Base-by-base conservation (phyloP, 2,329 filamentous ascomycete genomes). In the Scolecobasidium constrictum region DNA sequence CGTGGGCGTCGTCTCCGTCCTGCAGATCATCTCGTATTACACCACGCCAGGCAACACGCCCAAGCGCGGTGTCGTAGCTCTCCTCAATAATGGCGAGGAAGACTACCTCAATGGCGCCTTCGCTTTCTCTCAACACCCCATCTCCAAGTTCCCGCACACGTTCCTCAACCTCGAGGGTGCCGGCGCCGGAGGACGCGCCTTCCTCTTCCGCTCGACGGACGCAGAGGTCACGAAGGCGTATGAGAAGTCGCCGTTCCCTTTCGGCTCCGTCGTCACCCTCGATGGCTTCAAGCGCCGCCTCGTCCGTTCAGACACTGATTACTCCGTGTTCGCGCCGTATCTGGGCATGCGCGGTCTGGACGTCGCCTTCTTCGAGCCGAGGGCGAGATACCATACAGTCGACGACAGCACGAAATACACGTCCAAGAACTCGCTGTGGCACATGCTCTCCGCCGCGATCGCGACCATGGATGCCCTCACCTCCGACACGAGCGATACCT, bases 161-260 rank as follows among this genome's bases (percentile, higher is more conserved):
- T 96, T 98, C 56, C 68, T 96, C 50, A 98, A 98, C 52, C 75
- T 98, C 13, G 92, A 98, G 62, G 92, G 92, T 11, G 90, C 90
- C 33, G 92, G 90, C 39, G 90, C 90, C 11, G 92, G 92, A 9
- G 88, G 90, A 1, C 75, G 86, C 46, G 88, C 90, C 3, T 82
- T 83, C 9, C 68, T 96, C 2, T 96, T 98, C 64, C 77, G 92
- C 46, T 82, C 81, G 41, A 90, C 88, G 0, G 92, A 96, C 60
- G 76, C 81, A 3, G 83, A 95, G 60, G 81, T 94, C 18, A 90
- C 87, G 1, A 74, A 73, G 46, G 83, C 83, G 22, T 96, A 95
- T 60, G 71, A 73, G 44, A 73, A 73, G 20, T 75, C 75, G 19
- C 72, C 74, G 17, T 71, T 88, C 59, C 90, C 92, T 0, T 94